These are phyloP conservation scores for Lactarius deliciosus DNA, from an alignment of 768 basidiomycete genomes.

Conservation along the genomic window DNA sequence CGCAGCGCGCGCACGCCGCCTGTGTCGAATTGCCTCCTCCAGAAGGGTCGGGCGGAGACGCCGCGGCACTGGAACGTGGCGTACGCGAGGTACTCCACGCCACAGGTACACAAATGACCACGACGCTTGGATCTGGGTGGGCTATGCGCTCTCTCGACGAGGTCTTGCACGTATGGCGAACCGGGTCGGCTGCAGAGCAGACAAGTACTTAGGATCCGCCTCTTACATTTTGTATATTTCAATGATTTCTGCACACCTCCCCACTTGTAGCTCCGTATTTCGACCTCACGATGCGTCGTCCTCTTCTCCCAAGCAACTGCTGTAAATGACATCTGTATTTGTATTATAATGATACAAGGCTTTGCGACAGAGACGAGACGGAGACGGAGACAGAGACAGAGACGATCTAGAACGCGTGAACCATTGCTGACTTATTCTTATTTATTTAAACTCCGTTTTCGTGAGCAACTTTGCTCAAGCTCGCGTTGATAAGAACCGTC, in stretches of 20 bases:
- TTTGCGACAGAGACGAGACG: neutral
- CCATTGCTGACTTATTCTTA: neutral
- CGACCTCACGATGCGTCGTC: neutral
- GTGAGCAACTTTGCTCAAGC: slow-evolving; percentile 2
- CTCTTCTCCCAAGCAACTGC: neutral
- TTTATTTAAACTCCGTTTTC: neutral
- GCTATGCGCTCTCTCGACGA: slow-evolving; percentile 67
- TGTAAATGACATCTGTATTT: neutral
- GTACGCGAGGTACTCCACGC: slow-evolving; percentile 87
- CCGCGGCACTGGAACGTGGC: slow-evolving; percentile 45
- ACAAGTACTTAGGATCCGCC: neutral
- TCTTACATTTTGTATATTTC: neutral
- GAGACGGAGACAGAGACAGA: neutral
- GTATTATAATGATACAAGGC: neutral
- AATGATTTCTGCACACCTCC: neutral
- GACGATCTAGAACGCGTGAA: neutral
- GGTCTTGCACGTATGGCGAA: slow-evolving; percentile 57
- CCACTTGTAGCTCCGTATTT: neutral
- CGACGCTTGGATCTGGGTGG: slow-evolving; percentile 70
- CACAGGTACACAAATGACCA: slow-evolving; percentile 79
- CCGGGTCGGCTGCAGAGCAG: neutral
- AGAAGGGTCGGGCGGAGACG: slow-evolving; percentile 44
- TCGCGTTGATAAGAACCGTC: slow-evolving; percentile 6
- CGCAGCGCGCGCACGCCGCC: slow-evolving; percentile 59
- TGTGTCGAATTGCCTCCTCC: slow-evolving; percentile 52